Evolutionary conservation across 106 monocot genomes (phyloP).

Genomic region (Amphibolis antarctica): DNA sequence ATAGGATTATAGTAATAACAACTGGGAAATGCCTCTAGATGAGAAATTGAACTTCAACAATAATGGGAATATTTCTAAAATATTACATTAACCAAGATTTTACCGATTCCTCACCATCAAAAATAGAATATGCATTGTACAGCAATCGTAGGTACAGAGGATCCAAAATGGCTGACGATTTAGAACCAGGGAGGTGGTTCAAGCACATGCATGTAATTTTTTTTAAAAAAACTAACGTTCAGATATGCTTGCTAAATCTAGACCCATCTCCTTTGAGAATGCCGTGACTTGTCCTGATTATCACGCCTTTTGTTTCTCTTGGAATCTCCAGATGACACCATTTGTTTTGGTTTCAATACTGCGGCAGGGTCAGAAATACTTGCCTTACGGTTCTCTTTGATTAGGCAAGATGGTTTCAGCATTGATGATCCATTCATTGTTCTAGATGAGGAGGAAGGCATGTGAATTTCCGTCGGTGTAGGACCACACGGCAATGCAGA

Average conservation of each 20-base stretch:
- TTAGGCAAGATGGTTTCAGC: not conserved
- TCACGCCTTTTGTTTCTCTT: not conserved
- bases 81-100: too few relatives aligned
- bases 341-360: not conserved
- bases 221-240: too few relatives aligned
- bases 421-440: not conserved
- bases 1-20: too few relatives aligned
- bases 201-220: too few relatives aligned
- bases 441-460: not conserved
- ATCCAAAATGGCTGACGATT: too few relatives aligned
- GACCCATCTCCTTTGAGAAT: conserved; percentile 4
- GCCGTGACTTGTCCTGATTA: not conserved
- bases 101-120: too few relatives aligned
- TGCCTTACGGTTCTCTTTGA: not conserved
- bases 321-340: not conserved
- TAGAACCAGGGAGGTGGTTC: too few relatives aligned
- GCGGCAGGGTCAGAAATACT: not conserved
- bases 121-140: too few relatives aligned
- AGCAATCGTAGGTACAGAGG: too few relatives aligned
- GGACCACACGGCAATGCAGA: not conserved
- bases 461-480: not conserved
- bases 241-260: not conserved
- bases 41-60: too few relatives aligned
- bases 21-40: too few relatives aligned
- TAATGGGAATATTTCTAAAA: too few relatives aligned